Evolutionary conservation across 805 yeast species (phyloP).

Genomic region (Saccharomycopsis babjevae): DNA sequence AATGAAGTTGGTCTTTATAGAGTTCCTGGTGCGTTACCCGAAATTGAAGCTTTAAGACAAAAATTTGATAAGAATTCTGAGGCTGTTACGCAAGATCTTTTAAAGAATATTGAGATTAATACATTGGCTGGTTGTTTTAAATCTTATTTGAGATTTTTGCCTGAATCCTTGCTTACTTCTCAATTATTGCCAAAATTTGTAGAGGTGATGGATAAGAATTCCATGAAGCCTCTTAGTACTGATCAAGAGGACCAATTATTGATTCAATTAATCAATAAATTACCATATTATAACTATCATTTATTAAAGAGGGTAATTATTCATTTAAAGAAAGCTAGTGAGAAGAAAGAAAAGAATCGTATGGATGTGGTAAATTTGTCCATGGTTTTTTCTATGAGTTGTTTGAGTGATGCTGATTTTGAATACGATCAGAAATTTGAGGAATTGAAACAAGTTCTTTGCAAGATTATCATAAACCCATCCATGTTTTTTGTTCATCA

Average conservation of each 20-base stretch:
- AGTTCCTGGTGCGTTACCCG: conserved; percentile 52
- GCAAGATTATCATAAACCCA: conserved; percentile 36
- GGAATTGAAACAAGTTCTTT: conserved; percentile 41
- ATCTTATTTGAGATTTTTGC: conserved; percentile 72
- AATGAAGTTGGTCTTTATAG: conserved; percentile 89
- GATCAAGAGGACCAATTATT: conserved; percentile 26
- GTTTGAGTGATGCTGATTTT: conserved; percentile 32
- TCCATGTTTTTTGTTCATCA: conserved; percentile 22
- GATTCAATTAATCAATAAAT: conserved; percentile 26
- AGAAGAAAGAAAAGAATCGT: conserved; percentile 56
- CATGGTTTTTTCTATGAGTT: conserved; percentile 71
- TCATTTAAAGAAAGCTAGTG: conserved; percentile 63
- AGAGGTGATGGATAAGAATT: conserved; percentile 21
- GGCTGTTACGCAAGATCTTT: conserved; percentile 38
- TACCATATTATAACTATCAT: conserved; percentile 61
- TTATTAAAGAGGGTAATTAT: conserved; percentile 55
- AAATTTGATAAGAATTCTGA: conserved; percentile 42
- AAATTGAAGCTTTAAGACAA: conserved; percentile 41
- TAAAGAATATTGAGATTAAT: conserved; percentile 67
- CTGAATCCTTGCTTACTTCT: conserved; percentile 70
- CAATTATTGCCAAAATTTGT: conserved; percentile 53
- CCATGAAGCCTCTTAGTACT: conserved; percentile 20
- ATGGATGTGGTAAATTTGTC: conserved; percentile 89
- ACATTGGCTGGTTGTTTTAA: conserved; percentile 85
- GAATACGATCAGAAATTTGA: conserved; percentile 36